Evolutionary conservation across 768 basidiomycete genomes (phyloP).

Genomic region (Rhizopogon roseolus): DNA sequence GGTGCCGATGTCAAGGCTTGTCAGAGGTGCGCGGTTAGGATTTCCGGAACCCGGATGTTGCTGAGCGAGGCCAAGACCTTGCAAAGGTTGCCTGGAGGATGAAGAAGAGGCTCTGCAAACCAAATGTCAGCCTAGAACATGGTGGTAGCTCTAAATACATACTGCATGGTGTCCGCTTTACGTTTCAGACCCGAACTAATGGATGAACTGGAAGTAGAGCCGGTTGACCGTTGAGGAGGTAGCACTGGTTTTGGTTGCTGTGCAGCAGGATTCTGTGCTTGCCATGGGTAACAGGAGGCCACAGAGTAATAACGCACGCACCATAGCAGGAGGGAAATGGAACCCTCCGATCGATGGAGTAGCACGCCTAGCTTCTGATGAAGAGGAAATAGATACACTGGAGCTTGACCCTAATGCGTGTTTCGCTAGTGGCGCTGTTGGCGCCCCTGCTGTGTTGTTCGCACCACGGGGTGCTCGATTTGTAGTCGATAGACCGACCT

Average conservation of each 20-base stretch:
- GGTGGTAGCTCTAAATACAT: constrained; percentile 13
- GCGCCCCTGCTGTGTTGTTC: not conserved
- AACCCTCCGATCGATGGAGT: constrained; percentile 45
- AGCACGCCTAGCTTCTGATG: constrained; percentile 16
- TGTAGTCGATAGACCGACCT: not conserved
- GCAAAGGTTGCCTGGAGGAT: constrained; percentile 17
- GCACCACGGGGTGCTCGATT: not conserved
- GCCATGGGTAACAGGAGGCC: not conserved
- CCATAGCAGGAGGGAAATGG: constrained; percentile 43
- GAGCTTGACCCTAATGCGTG: not conserved
- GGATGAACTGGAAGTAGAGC: constrained; percentile 4
- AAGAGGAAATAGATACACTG: not conserved
- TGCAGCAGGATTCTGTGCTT: constrained; percentile 7
- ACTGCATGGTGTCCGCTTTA: constrained; percentile 28
- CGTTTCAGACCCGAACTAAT: constrained; percentile 24
- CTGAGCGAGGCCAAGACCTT: constrained; percentile 37
- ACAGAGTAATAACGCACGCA: constrained; percentile 18
- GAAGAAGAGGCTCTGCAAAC: constrained; percentile 14
- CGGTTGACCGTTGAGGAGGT: constrained; percentile 1
- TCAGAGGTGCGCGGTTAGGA: constrained; percentile 21
- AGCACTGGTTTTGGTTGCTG: constrained; percentile 7
- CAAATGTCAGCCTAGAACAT: not conserved
- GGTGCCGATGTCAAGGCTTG: constrained; percentile 25
- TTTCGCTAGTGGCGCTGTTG: not conserved
- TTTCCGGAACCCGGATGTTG: constrained; percentile 17